These are phyloP conservation scores for Teratosphaeria zuluensis DNA, from an alignment of 2,329 filamentous ascomycete genomes.

Conservation along the genomic window DNA sequence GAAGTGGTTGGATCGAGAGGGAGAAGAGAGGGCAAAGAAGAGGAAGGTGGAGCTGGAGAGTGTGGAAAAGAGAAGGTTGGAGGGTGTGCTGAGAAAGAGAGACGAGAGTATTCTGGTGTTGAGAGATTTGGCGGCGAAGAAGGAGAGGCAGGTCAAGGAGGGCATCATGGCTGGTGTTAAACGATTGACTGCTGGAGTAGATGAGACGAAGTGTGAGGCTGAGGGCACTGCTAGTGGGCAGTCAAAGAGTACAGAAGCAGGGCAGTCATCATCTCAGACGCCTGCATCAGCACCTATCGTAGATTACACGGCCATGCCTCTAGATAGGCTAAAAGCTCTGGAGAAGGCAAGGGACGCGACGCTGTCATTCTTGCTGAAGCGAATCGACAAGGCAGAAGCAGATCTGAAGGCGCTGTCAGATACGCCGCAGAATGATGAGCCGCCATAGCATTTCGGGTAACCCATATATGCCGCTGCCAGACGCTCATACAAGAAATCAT, in stretches of 20 bases:
- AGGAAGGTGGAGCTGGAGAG: constrained; percentile 25
- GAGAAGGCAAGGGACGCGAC: constrained; percentile 45
- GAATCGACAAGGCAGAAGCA: constrained; percentile 43
- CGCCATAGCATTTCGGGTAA: not conserved
- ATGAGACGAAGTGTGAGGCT: not conserved
- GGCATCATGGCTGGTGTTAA: constrained; percentile 5
- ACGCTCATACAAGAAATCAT: not conserved
- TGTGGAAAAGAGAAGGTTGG: constrained; percentile 26
- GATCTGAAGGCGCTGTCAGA: constrained; percentile 9
- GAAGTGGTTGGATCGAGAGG: constrained; percentile 28
- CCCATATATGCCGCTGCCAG: not conserved
- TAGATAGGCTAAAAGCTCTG: constrained; percentile 32
- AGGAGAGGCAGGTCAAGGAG: constrained; percentile 30
- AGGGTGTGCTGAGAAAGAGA: constrained; percentile 34
- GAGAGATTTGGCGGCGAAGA: constrained; percentile 36
- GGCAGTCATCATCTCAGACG: not conserved
- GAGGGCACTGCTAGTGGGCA: not conserved
- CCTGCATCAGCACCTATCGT: constrained; percentile 10
- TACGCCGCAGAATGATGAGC: not conserved
- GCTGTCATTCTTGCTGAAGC: constrained; percentile 42
- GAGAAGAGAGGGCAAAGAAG: constrained; percentile 22
- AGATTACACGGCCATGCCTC: constrained; percentile 34
- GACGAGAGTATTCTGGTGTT: constrained; percentile 41
- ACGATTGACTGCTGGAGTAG: constrained; percentile 5
- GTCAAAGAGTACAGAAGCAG: not conserved